A percentile compares a stretch with the other conserved stretches of the same genome.
Evolutionary conservation across 106 monocot genomes (phyloP).

Genomic region (Gastrodia elata): DNA sequence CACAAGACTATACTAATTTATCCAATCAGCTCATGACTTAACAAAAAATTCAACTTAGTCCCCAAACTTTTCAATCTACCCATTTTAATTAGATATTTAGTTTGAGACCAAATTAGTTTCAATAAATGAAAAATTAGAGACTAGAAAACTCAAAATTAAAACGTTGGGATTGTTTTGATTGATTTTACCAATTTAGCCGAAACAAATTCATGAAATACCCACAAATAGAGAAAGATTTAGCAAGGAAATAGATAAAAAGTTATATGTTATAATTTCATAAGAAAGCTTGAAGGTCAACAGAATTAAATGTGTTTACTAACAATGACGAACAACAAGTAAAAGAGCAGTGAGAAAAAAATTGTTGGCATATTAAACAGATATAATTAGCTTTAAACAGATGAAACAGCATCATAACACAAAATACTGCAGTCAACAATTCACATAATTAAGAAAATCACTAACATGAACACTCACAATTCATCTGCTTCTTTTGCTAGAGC

Average conservation of each 20-base stretch:
- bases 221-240: neutral
- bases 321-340: neutral
- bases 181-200: no score
- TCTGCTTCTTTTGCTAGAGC: neutral
- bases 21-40: no score
- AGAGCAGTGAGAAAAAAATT: neutral
- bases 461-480: neutral
- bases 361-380: neutral
- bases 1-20: no score
- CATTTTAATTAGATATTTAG: no score
- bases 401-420: neutral
- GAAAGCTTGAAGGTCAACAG: neutral
- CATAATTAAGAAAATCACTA: neutral
- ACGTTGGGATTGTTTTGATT: no score
- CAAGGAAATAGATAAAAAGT: neutral
- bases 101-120: no score
- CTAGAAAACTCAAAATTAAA: no score
- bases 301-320: neutral
- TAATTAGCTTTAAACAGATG: neutral
- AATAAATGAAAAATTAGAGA: no score
- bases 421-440: neutral
- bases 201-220: neutral
- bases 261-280: neutral
- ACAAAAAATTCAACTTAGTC: no score
- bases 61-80: no score